Evolutionary conservation across 1,284 basidiomycete species (phyloP), one percentile per base, ranked within the genome.

Genomic region (Tylopilus sp.): DNA sequence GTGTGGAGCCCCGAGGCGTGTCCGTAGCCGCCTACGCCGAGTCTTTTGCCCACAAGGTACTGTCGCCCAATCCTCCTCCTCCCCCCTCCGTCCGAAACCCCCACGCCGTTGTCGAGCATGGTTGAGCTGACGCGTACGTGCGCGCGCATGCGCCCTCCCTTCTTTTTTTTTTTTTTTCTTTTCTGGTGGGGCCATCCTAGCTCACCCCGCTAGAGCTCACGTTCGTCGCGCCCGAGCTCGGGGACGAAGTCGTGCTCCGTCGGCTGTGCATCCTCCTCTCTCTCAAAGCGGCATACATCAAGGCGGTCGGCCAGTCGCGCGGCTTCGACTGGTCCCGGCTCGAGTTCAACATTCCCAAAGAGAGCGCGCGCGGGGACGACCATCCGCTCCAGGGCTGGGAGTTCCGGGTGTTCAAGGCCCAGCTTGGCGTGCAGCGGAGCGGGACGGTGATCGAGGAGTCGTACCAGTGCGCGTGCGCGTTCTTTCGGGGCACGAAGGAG

Each of bases 291-390:
- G 79, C 88, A 4, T 89, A 90, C 65, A 82, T 88, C 65, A 83
- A 83, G 57, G 88, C 88, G 1, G 84, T 90, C 54, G 88, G 86
- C 2, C 87, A 89, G 53, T 82, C 84, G 4, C 68, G 81, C 23
- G 87, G 86, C 1, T 89, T 90, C 64, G 87, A 90, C 69, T 86
- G 77, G 70, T 80, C 82, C 5, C 81, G 87, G 1, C 80, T 91
- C 54, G 84, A 89, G 57, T 88, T 88, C 72, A 79, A 89, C 65
- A 77, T 89, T 41, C 80, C 82, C 0, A 74, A 75, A 26, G 71
- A 79, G 52, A 74, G 66, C 8, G 83, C 82, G 12, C 74, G 67
- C 1, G 84, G 82, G 2, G 89, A 91, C 63, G 78, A 79, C 3
- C 75, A 79, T 44, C 75, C 78, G 0, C 70, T 91, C 1, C 72